phyloP scores from a whole-genome alignment of 2,329 filamentous ascomycete genomes.

The Tricladium varicosporioides region DNA sequence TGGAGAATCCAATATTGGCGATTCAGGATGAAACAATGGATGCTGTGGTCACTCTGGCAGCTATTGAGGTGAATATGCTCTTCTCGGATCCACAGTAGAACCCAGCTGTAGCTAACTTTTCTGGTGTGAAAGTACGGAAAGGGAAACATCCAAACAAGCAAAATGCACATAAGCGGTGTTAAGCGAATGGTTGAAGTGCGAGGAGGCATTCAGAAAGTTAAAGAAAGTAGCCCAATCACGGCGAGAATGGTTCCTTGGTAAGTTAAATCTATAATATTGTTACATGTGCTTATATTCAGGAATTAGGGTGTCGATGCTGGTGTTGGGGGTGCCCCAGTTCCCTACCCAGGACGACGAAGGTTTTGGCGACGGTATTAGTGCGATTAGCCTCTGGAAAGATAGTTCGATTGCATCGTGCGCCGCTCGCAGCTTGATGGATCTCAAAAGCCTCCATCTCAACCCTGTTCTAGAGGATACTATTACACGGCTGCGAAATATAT shows the following conservation, averaged over 20 bases:
- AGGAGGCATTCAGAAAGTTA: constrained; percentile 21
- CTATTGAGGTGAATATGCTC: constrained; percentile 51
- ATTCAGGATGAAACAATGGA: constrained; percentile 55
- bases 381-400: constrained; percentile 48
- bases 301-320: constrained; percentile 55
- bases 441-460: constrained; percentile 34
- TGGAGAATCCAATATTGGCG: constrained; percentile 45
- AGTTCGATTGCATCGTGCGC: constrained; percentile 11
- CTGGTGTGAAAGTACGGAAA: constrained; percentile 20
- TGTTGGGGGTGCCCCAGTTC: constrained; percentile 53
- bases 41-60: constrained; percentile 54
- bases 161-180: constrained; percentile 25
- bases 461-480: constrained; percentile 14
- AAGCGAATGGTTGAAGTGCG: constrained; percentile 23
- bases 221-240: constrained; percentile 21
- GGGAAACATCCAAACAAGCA: constrained; percentile 18
- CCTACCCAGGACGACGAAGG: constrained; percentile 48
- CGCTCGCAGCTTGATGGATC: constrained; percentile 7
- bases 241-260: constrained; percentile 28
- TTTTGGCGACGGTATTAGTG: constrained; percentile 46
- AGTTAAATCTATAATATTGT: not conserved
- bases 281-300: not conserved
- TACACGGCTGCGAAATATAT: constrained; percentile 32
- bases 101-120: constrained; percentile 41
- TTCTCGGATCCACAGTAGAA: constrained; percentile 48